phyloP scores from a whole-genome alignment of 805 yeast species.

The Lachancea meyersii region DNA sequence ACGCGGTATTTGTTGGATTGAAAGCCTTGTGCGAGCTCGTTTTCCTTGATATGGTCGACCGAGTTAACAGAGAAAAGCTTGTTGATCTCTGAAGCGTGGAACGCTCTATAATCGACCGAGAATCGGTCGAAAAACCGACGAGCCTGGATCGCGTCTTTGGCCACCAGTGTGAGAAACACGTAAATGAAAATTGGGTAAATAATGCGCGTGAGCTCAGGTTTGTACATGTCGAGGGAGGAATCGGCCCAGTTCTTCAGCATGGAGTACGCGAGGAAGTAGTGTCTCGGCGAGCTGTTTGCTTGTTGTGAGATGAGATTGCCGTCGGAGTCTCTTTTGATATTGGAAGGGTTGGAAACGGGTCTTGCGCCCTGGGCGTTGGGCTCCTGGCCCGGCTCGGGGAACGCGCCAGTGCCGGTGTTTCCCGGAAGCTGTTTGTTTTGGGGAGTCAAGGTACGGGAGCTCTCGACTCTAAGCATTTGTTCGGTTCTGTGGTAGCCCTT shows the following conservation, averaged over 20 bases:
- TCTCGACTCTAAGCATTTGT: conserved; percentile 85
- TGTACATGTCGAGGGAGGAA: conserved; percentile 82
- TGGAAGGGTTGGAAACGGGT: conserved; percentile 31
- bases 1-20: conserved; percentile 67
- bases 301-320: conserved; percentile 23
- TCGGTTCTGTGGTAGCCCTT: conserved; percentile 94
- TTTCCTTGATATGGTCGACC: conserved; percentile 76
- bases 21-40: conserved; percentile 73
- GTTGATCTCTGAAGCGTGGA: conserved; percentile 73
- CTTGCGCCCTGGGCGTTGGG: conserved; percentile 25
- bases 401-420: conserved; percentile 39
- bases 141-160: conserved; percentile 57
- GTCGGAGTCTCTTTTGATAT: conserved; percentile 29
- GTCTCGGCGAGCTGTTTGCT: conserved; percentile 45
- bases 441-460: conserved; percentile 53
- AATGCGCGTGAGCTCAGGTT: conserved; percentile 76
- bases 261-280: conserved; percentile 73
- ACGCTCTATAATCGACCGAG: conserved; percentile 61
- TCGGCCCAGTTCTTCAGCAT: conserved; percentile 85
- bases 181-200: conserved; percentile 92
- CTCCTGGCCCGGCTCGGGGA: conserved; percentile 21
- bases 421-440: conserved; percentile 43
- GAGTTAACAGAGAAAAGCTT: conserved; percentile 67
- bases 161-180: conserved; percentile 71
- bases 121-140: conserved; percentile 70